Conservation (phyloP, 805 yeast genomes). For the Metschnikowia borealis region DNA sequence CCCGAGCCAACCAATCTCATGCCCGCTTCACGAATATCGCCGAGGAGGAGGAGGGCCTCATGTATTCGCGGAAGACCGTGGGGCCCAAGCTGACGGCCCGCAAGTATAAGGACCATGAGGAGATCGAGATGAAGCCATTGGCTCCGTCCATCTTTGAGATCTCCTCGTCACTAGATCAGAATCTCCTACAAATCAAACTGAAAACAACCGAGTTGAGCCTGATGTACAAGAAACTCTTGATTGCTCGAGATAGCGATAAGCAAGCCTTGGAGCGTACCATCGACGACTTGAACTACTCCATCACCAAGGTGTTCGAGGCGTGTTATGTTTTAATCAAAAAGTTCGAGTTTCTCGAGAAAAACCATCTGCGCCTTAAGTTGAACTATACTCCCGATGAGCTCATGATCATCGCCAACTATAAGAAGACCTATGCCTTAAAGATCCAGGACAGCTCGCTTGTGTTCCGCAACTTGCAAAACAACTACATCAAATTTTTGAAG, state of each 20-base stretch:
- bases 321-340: slow-evolving; percentile 75
- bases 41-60: slow-evolving; percentile 61
- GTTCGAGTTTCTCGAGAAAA: slow-evolving; percentile 43
- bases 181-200: slow-evolving; percentile 48
- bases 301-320: slow-evolving; percentile 72
- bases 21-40: slow-evolving; percentile 35
- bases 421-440: slow-evolving; percentile 77
- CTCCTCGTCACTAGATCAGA: slow-evolving; percentile 64
- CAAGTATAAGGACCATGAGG: slow-evolving; percentile 19
- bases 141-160: slow-evolving; percentile 81
- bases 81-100: not conserved
- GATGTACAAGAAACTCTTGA: slow-evolving; percentile 73
- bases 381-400: slow-evolving; percentile 46
- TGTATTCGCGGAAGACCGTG: slow-evolving; percentile 27
- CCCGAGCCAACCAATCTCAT: slow-evolving; percentile 43
- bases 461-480: slow-evolving; percentile 84
- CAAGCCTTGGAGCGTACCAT: slow-evolving; percentile 70
- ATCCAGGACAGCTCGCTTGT: slow-evolving; percentile 74
- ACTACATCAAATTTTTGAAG: slow-evolving; percentile 77
- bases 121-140: slow-evolving; percentile 58
- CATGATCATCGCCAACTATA: slow-evolving; percentile 71
- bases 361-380: slow-evolving; percentile 40
- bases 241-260: slow-evolving; percentile 86
- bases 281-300: slow-evolving; percentile 68
- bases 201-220: slow-evolving; percentile 59